Evolutionary conservation across 805 yeast genomes (phyloP), one percentile per base, ranked within the genome.

Genomic region (Spathaspora girioi): DNA sequence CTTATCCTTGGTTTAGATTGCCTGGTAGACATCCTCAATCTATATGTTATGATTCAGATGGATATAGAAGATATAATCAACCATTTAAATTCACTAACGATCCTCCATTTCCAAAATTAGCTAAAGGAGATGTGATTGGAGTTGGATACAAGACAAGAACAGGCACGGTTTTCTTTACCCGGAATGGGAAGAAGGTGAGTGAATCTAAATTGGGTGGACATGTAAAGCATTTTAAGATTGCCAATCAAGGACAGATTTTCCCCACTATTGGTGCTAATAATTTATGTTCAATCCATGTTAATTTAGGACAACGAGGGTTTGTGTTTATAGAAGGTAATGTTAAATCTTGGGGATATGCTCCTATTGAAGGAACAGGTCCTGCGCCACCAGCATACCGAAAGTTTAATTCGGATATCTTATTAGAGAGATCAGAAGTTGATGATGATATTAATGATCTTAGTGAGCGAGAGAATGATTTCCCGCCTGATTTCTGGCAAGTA

Each of bases 271-370:
- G 99, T 1, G 84, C 97, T 5, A 86, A 81, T 50, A 86, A 90
- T 38, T 81, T 86, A 5, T 88, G 97, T 59, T 80, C 85, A 7
- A 73, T 94, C n/a, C 92, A 88, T 66, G 96, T 88, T 10, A 94
- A 90, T 62, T 69, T 94, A 50, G 99, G 99, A 17, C 93, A 89
- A 59, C 77, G 83, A 51, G 97, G 97, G 2, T 91, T 81, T 69
- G 97, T 92, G 2, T 90, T 80, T 63, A 89, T 92, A 46, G 97
- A 92, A 64, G 97, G 89, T 1, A 90, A 91, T 63, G 96, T 92
- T 38, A 91, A 91, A 65, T 90, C 88, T 65, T 91, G 97, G 97
- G 96, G 97, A 5, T 86, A 87, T 60, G 97, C 96, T n/a, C 93
- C 94, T 2, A 77, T 86, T 40, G 88, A 86, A 57, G 99, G 98